These are phyloP conservation scores for Dothistroma pini DNA, from an alignment of 2,329 filamentous ascomycete species.

Conservation along the genomic window DNA sequence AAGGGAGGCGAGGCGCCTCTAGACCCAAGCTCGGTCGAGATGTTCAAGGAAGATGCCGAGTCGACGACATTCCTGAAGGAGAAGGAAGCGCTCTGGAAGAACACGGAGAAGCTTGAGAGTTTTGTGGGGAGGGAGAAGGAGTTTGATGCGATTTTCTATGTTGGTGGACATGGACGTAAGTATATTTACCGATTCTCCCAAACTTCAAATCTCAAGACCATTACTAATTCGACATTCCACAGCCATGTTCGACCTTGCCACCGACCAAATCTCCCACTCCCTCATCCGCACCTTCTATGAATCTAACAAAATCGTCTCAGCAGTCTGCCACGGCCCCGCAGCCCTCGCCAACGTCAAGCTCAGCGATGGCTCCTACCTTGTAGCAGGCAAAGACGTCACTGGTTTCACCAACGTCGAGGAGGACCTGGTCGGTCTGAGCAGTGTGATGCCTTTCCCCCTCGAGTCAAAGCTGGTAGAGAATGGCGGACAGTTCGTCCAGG, in stretches of 20 bases:
- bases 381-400: constrained; percentile 57
- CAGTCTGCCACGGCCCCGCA: constrained; percentile 67
- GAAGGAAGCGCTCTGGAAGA: constrained; percentile 59
- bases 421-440: constrained; percentile 39
- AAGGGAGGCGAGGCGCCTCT: constrained; percentile 39
- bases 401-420: constrained; percentile 59
- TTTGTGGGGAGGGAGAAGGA: constrained; percentile 56
- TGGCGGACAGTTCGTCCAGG: constrained; percentile 56
- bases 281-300: constrained; percentile 61
- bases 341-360: constrained; percentile 58
- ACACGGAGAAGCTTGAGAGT: constrained; percentile 56
- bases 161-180: constrained; percentile 57
- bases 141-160: constrained; percentile 62
- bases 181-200: not conserved
- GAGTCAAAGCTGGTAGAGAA: constrained; percentile 53
- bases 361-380: constrained; percentile 50
- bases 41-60: constrained; percentile 30
- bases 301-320: constrained; percentile 59
- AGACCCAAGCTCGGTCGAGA: constrained; percentile 34
- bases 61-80: constrained; percentile 44
- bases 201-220: not conserved
- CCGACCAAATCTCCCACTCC: constrained; percentile 54
- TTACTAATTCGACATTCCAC: not conserved
- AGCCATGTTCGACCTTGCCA: constrained; percentile 64
- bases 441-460: constrained; percentile 58